Evolutionary conservation across 2,329 filamentous ascomycete species (phyloP).

Genomic region (Paramyrothecium roridum): DNA sequence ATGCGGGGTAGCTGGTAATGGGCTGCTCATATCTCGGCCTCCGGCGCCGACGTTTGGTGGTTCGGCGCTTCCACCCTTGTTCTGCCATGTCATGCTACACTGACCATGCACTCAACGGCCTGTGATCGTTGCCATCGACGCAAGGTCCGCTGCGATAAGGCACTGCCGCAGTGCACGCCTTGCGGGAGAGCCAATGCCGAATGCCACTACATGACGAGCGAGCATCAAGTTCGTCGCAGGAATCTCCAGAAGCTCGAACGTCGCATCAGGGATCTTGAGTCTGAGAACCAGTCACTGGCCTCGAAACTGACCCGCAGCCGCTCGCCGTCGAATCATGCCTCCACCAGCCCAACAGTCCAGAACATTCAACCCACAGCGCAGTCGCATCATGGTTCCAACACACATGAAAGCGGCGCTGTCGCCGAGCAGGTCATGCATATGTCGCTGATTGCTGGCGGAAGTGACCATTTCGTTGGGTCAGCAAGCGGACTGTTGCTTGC

Average conservation of each 20-base stretch:
- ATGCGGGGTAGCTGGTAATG: too few species aligned
- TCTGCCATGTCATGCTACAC: too few species aligned
- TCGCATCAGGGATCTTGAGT: conserved; percentile 25
- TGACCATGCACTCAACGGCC: conserved; percentile 10
- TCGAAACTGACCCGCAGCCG: not conserved
- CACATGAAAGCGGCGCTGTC: conserved; percentile 18
- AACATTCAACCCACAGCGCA: not conserved
- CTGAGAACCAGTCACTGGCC: conserved; percentile 21
- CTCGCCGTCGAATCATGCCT: not conserved
- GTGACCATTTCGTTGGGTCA: conserved; percentile 37
- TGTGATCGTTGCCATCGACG: conserved; percentile 37
- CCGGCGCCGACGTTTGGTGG: too few species aligned
- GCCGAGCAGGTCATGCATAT: conserved; percentile 38
- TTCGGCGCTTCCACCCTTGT: too few species aligned
- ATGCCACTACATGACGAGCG: conserved; percentile 31
- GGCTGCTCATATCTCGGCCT: too few species aligned
- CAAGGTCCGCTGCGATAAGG: conserved; percentile 38
- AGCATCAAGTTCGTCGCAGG: conserved; percentile 22
- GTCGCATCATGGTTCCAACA: not conserved
- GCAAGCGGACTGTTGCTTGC: conserved; percentile 38
- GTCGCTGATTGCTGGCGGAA: conserved; percentile 37
- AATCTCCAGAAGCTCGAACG: conserved; percentile 31
- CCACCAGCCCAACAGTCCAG: conserved; percentile 6
- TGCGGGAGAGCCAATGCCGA: conserved; percentile 28
- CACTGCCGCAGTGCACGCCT: conserved; percentile 28